Conservation (phyloP, 192 early-diverging fungal species). For the Linderina pennispora region DNA sequence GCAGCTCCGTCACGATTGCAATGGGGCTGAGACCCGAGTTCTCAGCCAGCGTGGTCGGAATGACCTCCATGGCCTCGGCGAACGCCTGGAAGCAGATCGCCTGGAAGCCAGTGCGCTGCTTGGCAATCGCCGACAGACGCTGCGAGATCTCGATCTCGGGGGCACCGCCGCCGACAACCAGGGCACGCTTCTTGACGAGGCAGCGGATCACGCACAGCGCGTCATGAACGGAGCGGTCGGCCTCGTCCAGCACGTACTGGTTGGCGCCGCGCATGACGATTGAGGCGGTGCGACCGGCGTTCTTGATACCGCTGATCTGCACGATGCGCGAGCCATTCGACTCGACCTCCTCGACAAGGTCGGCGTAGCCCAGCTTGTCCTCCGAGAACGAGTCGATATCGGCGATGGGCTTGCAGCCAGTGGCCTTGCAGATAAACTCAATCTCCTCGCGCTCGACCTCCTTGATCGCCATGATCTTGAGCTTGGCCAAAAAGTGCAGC, state of each 20-base stretch:
- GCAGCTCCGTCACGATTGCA: slow-evolving; percentile 92
- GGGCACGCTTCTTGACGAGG: slow-evolving; percentile 93
- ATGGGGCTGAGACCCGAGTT: slow-evolving; percentile 98
- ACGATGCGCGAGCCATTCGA: slow-evolving; percentile 84
- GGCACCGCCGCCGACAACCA: slow-evolving; percentile 97
- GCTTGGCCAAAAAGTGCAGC: slow-evolving; percentile 94
- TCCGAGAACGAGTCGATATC: slow-evolving; percentile 99
- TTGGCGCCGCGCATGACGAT: slow-evolving; percentile 96
- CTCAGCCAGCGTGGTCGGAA: slow-evolving; percentile 95
- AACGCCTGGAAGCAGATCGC: slow-evolving; percentile 96
- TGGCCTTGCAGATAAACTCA: slow-evolving; percentile 99
- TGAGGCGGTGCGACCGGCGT: slow-evolving; percentile 88
- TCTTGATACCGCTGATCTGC: slow-evolving; percentile 88
- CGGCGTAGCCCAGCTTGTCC: slow-evolving; percentile 96
- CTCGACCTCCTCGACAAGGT: slow-evolving; percentile 89
- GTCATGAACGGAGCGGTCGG: slow-evolving; percentile 96
- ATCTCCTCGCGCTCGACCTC: slow-evolving; percentile 99
- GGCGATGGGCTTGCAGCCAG: slow-evolving; percentile 98
- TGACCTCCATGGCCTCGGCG: slow-evolving; percentile 95
- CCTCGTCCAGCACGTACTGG: slow-evolving; percentile 92
- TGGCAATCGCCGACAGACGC: slow-evolving; percentile 76
- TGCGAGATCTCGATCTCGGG: slow-evolving; percentile 96
- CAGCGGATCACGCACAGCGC: slow-evolving; percentile 98
- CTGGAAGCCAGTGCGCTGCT: slow-evolving; percentile 91
- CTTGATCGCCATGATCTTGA: slow-evolving; percentile 97